These are phyloP conservation scores for Mycena venus DNA, from an alignment of 768 basidiomycete genomes.

Conservation along the genomic window DNA sequence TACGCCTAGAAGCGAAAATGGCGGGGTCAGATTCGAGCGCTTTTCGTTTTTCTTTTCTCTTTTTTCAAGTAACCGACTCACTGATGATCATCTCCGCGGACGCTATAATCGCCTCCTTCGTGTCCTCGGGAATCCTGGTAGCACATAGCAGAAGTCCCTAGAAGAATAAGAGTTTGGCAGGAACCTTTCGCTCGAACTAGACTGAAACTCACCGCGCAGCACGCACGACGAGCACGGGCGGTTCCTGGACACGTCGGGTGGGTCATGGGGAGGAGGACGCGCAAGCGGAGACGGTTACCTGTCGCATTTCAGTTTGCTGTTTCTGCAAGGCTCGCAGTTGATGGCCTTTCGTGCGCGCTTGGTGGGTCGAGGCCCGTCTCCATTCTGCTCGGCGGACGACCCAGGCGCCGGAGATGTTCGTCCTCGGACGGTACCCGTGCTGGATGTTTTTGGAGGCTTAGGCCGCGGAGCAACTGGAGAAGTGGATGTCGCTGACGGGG, in stretches of 20 bases:
- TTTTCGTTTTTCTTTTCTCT: not conserved
- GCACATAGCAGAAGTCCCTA: constrained; percentile 85
- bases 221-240: constrained; percentile 93
- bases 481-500: constrained; percentile 46
- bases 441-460: constrained; percentile 55
- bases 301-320: constrained; percentile 91
- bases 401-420: constrained; percentile 63
- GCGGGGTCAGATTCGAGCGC: constrained; percentile 9
- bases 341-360: constrained; percentile 91
- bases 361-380: constrained; percentile 75
- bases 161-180: constrained; percentile 28
- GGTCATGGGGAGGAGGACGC: not conserved
- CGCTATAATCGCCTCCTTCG: constrained; percentile 63
- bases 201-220: constrained; percentile 71
- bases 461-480: constrained; percentile 56
- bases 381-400: constrained; percentile 54
- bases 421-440: constrained; percentile 61
- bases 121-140: constrained; percentile 82
- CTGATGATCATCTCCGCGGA: constrained; percentile 75
- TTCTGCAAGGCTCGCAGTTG: constrained; percentile 90
- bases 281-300: constrained; percentile 55
- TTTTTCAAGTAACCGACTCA: constrained; percentile 47
- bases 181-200: constrained; percentile 18
- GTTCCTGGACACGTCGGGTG: constrained; percentile 61
- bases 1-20: constrained; percentile 47